Base-by-base conservation (phyloP, 257 asterid genomes). In the Fraxinus excelsior region DNA sequence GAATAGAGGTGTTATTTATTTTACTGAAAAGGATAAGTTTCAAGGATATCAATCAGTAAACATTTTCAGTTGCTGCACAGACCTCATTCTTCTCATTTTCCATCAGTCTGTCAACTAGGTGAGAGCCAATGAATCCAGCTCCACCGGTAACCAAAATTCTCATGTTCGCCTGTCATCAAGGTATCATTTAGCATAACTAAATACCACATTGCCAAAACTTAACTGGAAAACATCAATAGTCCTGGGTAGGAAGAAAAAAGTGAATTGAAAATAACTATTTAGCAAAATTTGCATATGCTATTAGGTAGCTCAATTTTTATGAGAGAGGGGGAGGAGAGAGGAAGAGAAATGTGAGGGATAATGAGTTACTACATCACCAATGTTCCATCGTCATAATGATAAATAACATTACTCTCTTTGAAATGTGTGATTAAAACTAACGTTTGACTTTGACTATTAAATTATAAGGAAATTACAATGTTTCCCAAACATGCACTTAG, bases 71-170 rank as follows among this genome's bases (percentile, higher is more conserved):
- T 73, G 38, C 67, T 69, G 16, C 42, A 74, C 7, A 49, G 16
- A 95, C 99, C 90, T 96, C 99, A 62, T 96, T 96, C 81, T 96
- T 96, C 88, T 96, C 99, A 74, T 96, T 89, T 85, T 89, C 83
- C 99, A 96, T 91, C 80, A 96, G 88, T 76, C 78, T 96, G 84
- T 96, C 99, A 69, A 96, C 99, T 66, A 96, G 84, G 91, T 96
- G 99, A 86, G 99, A 96, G 58, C 99, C 99, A 53, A 95, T 95
- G 88, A 95, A 95, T 85, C 99, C 98, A 87, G 98, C 98, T 78
- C 99, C 99, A 77, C 99, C 99, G 72, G 99, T 96, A 66, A 96
- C 90, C 85, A 96, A 85, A 80, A 96, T 96, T 75, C 99, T 90
- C 98, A 90, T 91, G 87, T 93, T 96, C 40, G 97, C 98, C 99